phyloP scores from a whole-genome alignment of 1,139 yeast species.

The Pneumocystis canis region DNA sequence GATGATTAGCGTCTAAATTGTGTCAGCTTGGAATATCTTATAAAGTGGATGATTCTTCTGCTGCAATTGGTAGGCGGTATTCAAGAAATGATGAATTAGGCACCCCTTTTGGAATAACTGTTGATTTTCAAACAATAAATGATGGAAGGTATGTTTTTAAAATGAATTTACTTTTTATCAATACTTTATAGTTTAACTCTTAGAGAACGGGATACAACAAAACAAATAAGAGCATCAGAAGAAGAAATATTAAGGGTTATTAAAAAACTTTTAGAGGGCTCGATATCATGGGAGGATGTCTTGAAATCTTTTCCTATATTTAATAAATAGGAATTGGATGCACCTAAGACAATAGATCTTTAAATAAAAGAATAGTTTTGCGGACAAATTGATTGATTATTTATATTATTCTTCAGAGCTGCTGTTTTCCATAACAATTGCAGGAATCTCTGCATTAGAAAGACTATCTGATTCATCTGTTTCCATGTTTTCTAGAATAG shows the following conservation, averaged over 20 bases:
- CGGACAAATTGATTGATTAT: background rate
- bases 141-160: constrained; percentile 33
- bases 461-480: background rate
- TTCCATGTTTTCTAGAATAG: background rate
- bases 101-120: constrained; percentile 96
- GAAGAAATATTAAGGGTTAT: constrained; percentile 68
- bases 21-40: constrained; percentile 78
- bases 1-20: constrained; percentile 38
- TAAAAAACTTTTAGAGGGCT: constrained; percentile 22
- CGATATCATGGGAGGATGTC: constrained; percentile 10
- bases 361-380: background rate
- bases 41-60: constrained; percentile 94
- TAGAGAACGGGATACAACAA: constrained; percentile 95
- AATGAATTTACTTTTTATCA: background rate
- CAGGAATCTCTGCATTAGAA: background rate
- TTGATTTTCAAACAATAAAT: constrained; percentile 85
- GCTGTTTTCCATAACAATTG: background rate
- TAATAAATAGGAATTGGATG: background rate
- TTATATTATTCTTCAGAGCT: background rate
- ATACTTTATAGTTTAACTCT: constrained; percentile 52
- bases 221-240: constrained; percentile 87
- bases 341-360: background rate
- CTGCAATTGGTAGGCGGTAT: constrained; percentile 95
- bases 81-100: constrained; percentile 99
- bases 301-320: constrained; percentile 13